Conservation (phyloP, 176 grass and related monocot genomes). For the Pontederia crassipes region DNA sequence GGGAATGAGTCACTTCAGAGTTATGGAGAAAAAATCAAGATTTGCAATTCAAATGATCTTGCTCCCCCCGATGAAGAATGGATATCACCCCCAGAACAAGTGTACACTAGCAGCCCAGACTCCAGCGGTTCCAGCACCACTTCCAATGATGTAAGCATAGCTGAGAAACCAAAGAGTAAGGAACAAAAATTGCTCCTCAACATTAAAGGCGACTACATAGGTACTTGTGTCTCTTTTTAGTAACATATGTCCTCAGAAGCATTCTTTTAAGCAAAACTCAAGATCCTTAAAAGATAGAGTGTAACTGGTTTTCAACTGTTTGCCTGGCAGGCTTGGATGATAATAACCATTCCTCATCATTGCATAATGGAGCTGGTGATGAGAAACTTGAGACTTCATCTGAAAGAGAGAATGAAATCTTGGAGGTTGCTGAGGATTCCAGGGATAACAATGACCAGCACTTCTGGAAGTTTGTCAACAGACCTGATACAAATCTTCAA, state of each 20-base stretch:
- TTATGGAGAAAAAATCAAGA: slow-evolving; percentile 29
- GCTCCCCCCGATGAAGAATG: slow-evolving; percentile 68
- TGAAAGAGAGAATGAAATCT: slow-evolving; percentile 25
- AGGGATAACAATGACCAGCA: slow-evolving; percentile 23
- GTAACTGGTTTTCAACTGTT: slow-evolving; percentile 8
- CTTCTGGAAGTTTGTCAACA: slow-evolving; percentile 31
- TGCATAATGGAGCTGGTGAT: slow-evolving; percentile 13
- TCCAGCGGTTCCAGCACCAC: slow-evolving; percentile 36
- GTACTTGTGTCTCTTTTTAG: background rate
- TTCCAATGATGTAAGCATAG: slow-evolving; percentile 37
- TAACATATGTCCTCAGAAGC: slow-evolving; percentile 23
- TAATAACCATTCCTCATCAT: slow-evolving; percentile 16
- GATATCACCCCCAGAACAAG: slow-evolving; percentile 80
- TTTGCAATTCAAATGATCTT: slow-evolving; percentile 26
- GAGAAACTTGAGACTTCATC: slow-evolving; percentile 22
- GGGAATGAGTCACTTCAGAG: slow-evolving; percentile 35
- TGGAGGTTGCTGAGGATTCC: slow-evolving; percentile 19
- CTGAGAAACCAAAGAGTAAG: slow-evolving; percentile 33
- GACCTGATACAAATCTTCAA: slow-evolving; percentile 32
- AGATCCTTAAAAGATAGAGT: background rate
- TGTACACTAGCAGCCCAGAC: slow-evolving; percentile 66
- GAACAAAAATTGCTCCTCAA: slow-evolving; percentile 19
- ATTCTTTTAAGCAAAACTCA: slow-evolving; percentile 6
- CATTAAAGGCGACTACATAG: slow-evolving; percentile 20
- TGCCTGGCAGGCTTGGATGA: slow-evolving; percentile 16